Evolutionary conservation across 2,329 filamentous ascomycete species (phyloP), one percentile per base, ranked within the genome.

Genomic region (Cytospora chrysosperma): DNA sequence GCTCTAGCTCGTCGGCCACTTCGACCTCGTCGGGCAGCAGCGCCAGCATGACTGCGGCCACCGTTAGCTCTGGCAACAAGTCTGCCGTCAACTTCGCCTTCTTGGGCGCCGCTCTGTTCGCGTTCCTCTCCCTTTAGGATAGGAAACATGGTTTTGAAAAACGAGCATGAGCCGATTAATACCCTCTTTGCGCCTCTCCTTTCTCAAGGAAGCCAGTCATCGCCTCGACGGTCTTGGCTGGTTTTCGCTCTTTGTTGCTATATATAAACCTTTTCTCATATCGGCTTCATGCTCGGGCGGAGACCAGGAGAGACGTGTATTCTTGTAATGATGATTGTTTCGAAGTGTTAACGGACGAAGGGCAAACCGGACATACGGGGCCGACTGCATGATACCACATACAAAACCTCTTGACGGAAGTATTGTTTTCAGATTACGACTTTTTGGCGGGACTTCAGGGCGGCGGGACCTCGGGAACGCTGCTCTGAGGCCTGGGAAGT

Each of bases 81-180:
- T 34, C 68, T 53, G 68, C 68, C 21, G 62, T 68, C 50, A 68
- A 60, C 61, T 66, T 70, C 17, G 67, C 65, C 28, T 49, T 62
- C 51, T 58, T 68, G 21, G 57, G 54, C 24, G 62, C 70, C n/a
- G 67, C 67, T 15, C 63, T 68, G 54, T 67, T 68, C 53, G 64
- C 60, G 26, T 64, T 67, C 55, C 62, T 67, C 62, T 64, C 51
- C 56, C 62, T 66, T 51, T 68, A 67, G 60, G 30, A 62, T 43
- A 52, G 49, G 30, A 37, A 43, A 6, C 15, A 7, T 52, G 59
- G 56, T 51, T 28, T 10, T 30, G 51, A 49, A 47, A 10, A 19
- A 50, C 51, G 40, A 28, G 52, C 59, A 61, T 53, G 59, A 55
- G 59, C 59, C 40, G 51, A 61, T 19, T 61, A 61, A 61, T 61